phyloP scores from a whole-genome alignment of 352 stramenopile genomes.

The Pythium angustatum region DNA sequence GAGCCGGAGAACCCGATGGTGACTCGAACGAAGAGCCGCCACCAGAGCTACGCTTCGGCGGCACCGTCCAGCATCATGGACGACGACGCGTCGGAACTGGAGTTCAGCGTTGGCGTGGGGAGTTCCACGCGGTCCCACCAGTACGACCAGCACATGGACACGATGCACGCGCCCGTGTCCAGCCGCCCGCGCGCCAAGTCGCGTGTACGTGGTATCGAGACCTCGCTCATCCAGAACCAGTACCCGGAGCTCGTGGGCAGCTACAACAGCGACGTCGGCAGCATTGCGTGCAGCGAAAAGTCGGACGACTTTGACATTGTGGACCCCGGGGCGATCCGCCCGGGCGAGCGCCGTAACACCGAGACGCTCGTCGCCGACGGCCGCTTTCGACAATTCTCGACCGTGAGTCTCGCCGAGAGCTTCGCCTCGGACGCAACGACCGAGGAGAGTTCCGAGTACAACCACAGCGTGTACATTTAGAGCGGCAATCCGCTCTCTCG shows the following conservation, averaged over 20 bases:
- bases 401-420: slow-evolving; percentile 20
- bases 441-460: slow-evolving; percentile 22
- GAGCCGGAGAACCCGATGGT: slow-evolving; percentile 5
- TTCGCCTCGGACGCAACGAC: slow-evolving; percentile 25
- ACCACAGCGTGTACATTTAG: slow-evolving; percentile 30
- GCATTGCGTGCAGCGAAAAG: slow-evolving; percentile 17
- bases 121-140: slow-evolving; percentile 13
- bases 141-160: slow-evolving; percentile 5
- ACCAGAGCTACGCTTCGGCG: neutral
- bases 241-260: slow-evolving; percentile 41
- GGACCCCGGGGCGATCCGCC: slow-evolving; percentile 51
- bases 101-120: slow-evolving; percentile 18
- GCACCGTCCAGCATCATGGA: slow-evolving; percentile 13
- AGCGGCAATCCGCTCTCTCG: neutral
- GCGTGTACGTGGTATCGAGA: slow-evolving; percentile 29
- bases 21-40: slow-evolving; percentile 26
- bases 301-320: slow-evolving; percentile 80
- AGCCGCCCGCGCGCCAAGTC: slow-evolving; percentile 18
- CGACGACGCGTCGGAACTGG: slow-evolving; percentile 7
- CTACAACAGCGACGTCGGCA: slow-evolving; percentile 31
- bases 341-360: slow-evolving; percentile 63
- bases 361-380: slow-evolving; percentile 61
- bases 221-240: slow-evolving; percentile 30
- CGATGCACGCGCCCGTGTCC: neutral
- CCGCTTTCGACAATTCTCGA: slow-evolving; percentile 70